Conservation (phyloP, 2,329 filamentous ascomycete genomes). For the Colletotrichum tamarilloi region DNA sequence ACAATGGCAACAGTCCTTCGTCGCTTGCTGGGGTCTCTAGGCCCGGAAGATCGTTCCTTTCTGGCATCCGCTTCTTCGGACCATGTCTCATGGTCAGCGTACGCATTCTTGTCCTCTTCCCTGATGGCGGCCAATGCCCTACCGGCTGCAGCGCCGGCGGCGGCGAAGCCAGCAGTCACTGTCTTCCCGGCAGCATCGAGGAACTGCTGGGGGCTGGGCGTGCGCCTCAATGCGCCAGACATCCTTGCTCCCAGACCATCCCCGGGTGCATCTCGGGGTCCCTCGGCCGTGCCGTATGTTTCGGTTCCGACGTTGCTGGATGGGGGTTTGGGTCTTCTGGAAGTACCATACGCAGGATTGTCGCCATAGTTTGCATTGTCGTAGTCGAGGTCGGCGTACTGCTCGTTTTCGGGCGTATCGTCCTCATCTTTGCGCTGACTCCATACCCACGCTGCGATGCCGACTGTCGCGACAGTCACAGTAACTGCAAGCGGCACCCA, state of each 20-base stretch:
- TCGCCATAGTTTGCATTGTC: slow-evolving; percentile 63
- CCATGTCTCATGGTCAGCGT: slow-evolving; percentile 90
- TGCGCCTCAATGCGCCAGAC: slow-evolving; percentile 83
- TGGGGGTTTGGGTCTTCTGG: slow-evolving; percentile 47
- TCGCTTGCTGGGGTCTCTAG: slow-evolving; percentile 55
- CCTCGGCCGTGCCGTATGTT: slow-evolving; percentile 54
- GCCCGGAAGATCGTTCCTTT: slow-evolving; percentile 54
- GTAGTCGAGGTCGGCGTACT: slow-evolving; percentile 61
- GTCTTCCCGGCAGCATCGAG: slow-evolving; percentile 85
- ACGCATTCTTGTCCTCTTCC: slow-evolving; percentile 84
- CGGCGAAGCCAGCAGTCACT: slow-evolving; percentile 83
- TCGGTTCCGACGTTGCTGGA: slow-evolving; percentile 53
- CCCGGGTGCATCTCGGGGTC: slow-evolving; percentile 45
- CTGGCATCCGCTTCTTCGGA: slow-evolving; percentile 87
- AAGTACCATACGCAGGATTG: slow-evolving; percentile 60
- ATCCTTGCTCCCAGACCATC: slow-evolving; percentile 80
- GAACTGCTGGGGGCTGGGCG: slow-evolving; percentile 88
- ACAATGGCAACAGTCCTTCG: slow-evolving; percentile 89
- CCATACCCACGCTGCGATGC: slow-evolving; percentile 92
- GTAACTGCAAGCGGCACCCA: slow-evolving; percentile 92
- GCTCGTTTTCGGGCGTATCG: slow-evolving; percentile 71
- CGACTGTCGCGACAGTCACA: slow-evolving; percentile 86
- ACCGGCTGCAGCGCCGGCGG: slow-evolving; percentile 84
- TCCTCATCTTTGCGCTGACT: slow-evolving; percentile 84
- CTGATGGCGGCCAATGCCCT: slow-evolving; percentile 85